Evolutionary conservation across 371 early-diverging fungal species (phyloP), one percentile per base, ranked within the genome.

Genomic region (Mortierella sp.): DNA sequence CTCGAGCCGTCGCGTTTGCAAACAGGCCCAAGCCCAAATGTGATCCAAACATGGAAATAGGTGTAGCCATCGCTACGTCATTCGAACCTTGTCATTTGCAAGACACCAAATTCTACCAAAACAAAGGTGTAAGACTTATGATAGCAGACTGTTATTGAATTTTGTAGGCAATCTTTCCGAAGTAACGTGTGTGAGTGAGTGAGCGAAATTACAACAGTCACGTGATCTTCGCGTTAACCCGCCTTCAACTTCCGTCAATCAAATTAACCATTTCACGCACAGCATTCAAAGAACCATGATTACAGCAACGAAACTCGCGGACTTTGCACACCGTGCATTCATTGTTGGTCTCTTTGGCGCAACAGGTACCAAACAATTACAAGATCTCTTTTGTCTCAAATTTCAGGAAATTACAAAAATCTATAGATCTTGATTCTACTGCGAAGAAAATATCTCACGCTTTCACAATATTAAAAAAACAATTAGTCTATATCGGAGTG

Each of bases 121-220:
- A 80, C 65, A 21, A 75, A 80, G 58, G 75, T 58, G 36, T 80
- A 75, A 47, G 81, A 76, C 71, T 69, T 68, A 58, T 69, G 68
- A 32, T 65, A 67, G 24, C 62, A 58, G 53, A 19, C 15, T 28
- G 72, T 80, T 72, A n/a, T 28, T 65, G 60, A 72, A 67, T 28
- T 58, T 80, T 80, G 76, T 80, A 80, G 19, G 71, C 66, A 52
- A 80, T 71, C 69, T 72, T 80, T 53, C 75, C 81, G 72, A 75
- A 72, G 58, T 19, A 67, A 53, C 28, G 28, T 28, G 28, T 28
- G 28, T 28, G 28, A 1, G 1, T 28, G 28, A 1, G 28, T 2
- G 28, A 1, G 28, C 28, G 28, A 28, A 28, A 28, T 28, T 28
- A 2, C 28, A 28, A 28, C 2, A 28, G 28, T 28, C 28, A 28